Evolutionary conservation across 148 eudicot genomes (phyloP), one percentile per base, ranked within the genome.

Genomic region (Rhododendron vialii): DNA sequence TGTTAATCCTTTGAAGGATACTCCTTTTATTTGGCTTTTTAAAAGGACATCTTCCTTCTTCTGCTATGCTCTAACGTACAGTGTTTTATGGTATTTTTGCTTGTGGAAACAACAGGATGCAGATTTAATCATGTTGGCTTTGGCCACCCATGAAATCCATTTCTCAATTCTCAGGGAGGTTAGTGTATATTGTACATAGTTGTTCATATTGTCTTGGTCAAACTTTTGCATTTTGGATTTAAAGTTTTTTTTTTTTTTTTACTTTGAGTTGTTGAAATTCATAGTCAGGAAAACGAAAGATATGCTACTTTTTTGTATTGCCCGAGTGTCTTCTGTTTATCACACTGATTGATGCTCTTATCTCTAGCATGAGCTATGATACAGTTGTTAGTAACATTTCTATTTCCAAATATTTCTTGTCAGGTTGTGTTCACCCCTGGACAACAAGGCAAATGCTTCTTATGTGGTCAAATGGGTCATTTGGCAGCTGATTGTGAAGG

Each of bases 131-230:
- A 94, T 96, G 98, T 88, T 95, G 91, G 99, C 93, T 85, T 87
- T 97, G 89, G 99, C 99, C 63, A 95, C 98, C 38, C 99, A 97
- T 85, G 99, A 97, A 89, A 91, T 97, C 90, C 99, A 97, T 90
- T 97, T 96, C 86, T 93, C 99, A 57, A 97, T 97, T 67, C 95
- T 96, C 55, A 94, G 98, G 90, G 98, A 96, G 96, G 98, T 96
- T 67, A 59, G 89, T 83, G 67, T 86, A 17, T 47, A 12, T 20
- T 38, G 7, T 71, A 36, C 71, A 26, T 48, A 43, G 26, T n/a
- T 18, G 12, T 75, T 43, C 12, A 15, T 35, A 33, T 35, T 36
- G n/a, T 75, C 26, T 20, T 36, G 20, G 79, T 75, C 47, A 75
- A 38, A 48, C 45, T 75, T 20, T 38, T 17, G 24, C 36, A 33